Evolutionary conservation across 2,329 filamentous ascomycete species (phyloP).

Genomic region (Colletotrichum sp.): DNA sequence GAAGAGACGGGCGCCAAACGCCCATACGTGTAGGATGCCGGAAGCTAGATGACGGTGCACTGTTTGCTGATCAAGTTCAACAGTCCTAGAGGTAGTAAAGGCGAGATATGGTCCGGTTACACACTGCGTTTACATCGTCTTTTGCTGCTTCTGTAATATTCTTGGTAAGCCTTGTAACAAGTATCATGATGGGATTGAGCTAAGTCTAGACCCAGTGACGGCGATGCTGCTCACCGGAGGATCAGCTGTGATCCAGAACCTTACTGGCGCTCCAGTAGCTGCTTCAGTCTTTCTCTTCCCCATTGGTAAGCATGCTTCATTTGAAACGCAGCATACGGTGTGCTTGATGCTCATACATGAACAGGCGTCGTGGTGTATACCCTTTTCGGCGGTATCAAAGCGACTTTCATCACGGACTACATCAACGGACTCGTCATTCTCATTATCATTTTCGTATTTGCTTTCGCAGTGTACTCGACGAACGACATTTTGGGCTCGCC

Average conservation of each 20-base stretch:
- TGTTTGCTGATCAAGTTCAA: background rate
- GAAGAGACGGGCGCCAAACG: conserved; percentile 86
- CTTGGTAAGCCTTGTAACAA: conserved; percentile 37
- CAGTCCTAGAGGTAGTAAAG: conserved; percentile 77
- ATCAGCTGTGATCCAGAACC: conserved; percentile 31
- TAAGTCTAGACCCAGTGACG: conserved; percentile 66
- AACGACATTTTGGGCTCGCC: conserved; percentile 77
- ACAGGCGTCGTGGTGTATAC: conserved; percentile 71
- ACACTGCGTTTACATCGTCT: conserved; percentile 81
- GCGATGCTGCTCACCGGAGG: conserved; percentile 89
- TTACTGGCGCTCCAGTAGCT: conserved; percentile 57
- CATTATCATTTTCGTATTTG: conserved; percentile 85
- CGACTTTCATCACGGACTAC: conserved; percentile 85
- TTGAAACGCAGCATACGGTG: too few species aligned
- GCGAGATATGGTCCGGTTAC: conserved; percentile 76
- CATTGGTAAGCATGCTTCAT: conserved; percentile 57
- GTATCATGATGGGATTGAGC: background rate
- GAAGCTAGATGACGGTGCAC: fast-evolving
- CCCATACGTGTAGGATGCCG: conserved; percentile 63
- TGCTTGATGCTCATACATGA: background rate
- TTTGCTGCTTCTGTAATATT: conserved; percentile 80
- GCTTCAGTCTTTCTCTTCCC: conserved; percentile 87
- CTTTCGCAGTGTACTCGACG: conserved; percentile 81
- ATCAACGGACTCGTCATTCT: conserved; percentile 86
- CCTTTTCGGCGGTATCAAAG: conserved; percentile 79